Evolutionary conservation across 345 rosid species (phyloP), one percentile per base, ranked within the genome.

Genomic region (Aurinia saxatilis): DNA sequence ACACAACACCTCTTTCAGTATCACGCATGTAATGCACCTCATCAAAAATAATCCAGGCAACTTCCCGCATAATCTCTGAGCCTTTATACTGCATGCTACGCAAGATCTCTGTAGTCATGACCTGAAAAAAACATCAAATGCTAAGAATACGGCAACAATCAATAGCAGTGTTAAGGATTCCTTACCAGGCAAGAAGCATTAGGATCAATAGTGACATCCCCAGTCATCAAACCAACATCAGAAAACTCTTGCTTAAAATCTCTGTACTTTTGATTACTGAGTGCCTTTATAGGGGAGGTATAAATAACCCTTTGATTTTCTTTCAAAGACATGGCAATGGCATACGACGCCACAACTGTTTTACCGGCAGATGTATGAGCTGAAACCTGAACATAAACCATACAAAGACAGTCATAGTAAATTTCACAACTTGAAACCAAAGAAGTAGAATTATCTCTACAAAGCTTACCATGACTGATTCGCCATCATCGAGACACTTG

Each of bases 21-120:
- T 93, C 99, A 53, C 99, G 97, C 99, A 93, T 93, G 78, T 93
- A 93, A 76, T 93, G 99, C 33, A 93, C 99, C 77, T 93, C 99
- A 75, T 93, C 99, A 79, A 93, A 93, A 39, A 93, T 73, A 61
- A 90, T 73, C 99, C 97, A 93, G 12, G 99, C 99, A 60, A 93
- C 99, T 68, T 93, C 99, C 51, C 97, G 74, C 63, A 88, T 82
- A 53, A 87, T 29, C 75, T 93, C 97, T 6, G 99, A 93, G 72
- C 99, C 97, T 79, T 77, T 90, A 48, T 93, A 93, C 79, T 81
- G 97, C 97, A 93, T 93, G 39, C 95, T 90, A 46, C 99, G 96
- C 99, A 96, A 90, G 67, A 93, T 93, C 81, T 93, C 99, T 1
- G 97, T 93, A 14, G 99, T 93, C 99, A 93, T 93, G 36, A 90